Evolutionary conservation across 305 asterid genomes (phyloP), one percentile per base, ranked within the genome.

Genomic region (Solanum chacoense): DNA sequence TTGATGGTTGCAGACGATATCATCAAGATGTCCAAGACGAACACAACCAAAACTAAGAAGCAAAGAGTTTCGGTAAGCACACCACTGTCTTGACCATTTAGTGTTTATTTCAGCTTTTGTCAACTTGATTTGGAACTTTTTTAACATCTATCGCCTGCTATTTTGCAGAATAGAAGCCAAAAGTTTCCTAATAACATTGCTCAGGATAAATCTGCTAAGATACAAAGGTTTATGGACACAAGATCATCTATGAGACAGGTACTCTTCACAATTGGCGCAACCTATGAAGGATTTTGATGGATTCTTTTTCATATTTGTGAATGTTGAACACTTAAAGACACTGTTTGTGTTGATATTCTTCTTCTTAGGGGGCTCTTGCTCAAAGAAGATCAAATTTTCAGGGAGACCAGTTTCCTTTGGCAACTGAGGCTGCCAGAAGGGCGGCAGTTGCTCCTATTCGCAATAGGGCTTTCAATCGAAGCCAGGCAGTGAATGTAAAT

Each of bases 211-310:
- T 83, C 92, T 71, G 90, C 91, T 14, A 94, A 91, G 91, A 71
- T 88, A 75, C 91, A 50, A 55, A 93, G 90, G 89, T 93, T 92
- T 91, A 91, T 94, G 95, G 95, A 95, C 88, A 88, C 95, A 50
- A 91, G 95, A 85, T 94, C 98, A 81, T 88, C 95, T 71, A 83
- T 96, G 88, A 91, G 99, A 92, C 99, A 95, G 97, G 99, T 96
- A 91, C 90, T 74, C 89, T 84, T 42, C 84, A 89, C 4, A 83
- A 38, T 79, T 87, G 26, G 38, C 9, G 16, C 67, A 78, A 37
- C 18, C 32, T 32, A 55, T 83, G 73, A 84, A 84, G 31, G 8
- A 55, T 11, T 40, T 83, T 84, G 42, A 55, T 55, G 45, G 42
- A 50, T 50, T 50, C 73, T 11, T 50, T 50, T 20, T 45, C 3